Percentiles rank a stretch among this genome's conserved stretches.
phyloP scores from a whole-genome alignment of 192 early-diverging fungal species.

The Podila horticola region DNA sequence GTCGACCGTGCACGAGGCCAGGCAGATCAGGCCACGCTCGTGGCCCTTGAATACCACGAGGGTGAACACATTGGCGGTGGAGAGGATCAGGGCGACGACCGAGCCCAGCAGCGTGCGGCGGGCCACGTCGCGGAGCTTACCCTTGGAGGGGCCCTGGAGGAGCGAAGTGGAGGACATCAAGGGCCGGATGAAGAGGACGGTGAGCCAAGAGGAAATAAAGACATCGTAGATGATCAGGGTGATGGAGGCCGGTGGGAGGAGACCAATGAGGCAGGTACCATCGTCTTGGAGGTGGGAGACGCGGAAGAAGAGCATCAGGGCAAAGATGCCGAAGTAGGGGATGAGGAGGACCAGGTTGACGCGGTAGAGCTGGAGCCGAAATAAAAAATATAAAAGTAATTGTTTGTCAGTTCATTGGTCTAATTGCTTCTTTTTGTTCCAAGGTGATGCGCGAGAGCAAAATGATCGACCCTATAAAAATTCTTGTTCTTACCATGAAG shows the following conservation, averaged over 20 bases:
- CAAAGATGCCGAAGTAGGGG: conserved; percentile 33
- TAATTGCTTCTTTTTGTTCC: background rate
- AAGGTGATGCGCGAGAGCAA: background rate
- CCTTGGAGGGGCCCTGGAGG: conserved; percentile 45
- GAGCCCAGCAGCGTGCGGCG: conserved; percentile 56
- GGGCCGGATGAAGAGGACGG: conserved; percentile 43
- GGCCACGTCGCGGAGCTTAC: conserved; percentile 47
- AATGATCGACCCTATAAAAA: too few species aligned
- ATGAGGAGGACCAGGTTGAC: conserved; percentile 27
- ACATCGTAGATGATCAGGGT: conserved; percentile 42
- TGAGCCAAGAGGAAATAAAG: conserved; percentile 45
- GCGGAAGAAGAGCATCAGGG: conserved; percentile 33
- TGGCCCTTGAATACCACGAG: conserved; percentile 50
- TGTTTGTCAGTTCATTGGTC: background rate
- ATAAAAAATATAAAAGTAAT: background rate
- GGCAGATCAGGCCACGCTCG: conserved; percentile 58
- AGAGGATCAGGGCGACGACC: conserved; percentile 49
- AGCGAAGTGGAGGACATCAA: conserved; percentile 42
- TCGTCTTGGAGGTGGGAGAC: conserved; percentile 14
- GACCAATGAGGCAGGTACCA: conserved; percentile 34
- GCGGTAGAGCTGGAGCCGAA: conserved; percentile 33
- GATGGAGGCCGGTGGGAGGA: conserved; percentile 37
- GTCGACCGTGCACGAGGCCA: conserved; percentile 59
- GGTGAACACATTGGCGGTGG: conserved; percentile 54
- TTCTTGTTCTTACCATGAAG: conserved; percentile 35